Base-by-base conservation (phyloP, 768 basidiomycete genomes). In the Collybia sordida region DNA sequence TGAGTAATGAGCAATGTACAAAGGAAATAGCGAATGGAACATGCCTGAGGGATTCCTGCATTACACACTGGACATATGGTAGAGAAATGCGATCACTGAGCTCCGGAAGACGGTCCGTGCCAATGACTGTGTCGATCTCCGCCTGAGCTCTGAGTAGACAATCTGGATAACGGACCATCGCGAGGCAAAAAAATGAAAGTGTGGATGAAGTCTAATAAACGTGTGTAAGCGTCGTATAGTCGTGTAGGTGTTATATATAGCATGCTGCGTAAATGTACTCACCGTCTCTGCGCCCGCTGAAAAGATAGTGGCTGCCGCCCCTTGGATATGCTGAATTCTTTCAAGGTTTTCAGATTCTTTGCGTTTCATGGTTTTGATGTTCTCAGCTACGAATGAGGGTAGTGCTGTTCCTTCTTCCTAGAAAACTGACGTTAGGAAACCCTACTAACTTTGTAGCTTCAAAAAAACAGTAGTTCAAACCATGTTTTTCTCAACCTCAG, bases 81-180 rank as follows among this genome's bases (percentile, higher is more conserved):
- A 77, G 59, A 18, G 53, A 42, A 1, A 44, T 42, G 28, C 56
- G 49, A 52, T 72, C 70, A 4, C 53, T 51, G 15, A 71, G 64
- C 2, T 59, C 60, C 1, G 76, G 78, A 5, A 77, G 59, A 3
- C 74, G 62, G 17, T 56, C 63, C 1, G 41, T 22, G 6, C 69
- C 72, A 11, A 77, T 52, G 4, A 77, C 63, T 1, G 41, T 21
- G 51, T 78, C 76, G 11, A 79, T 62, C 53, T 78, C 75, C 3
- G 58, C 62, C 46, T 75, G 77, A 0, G 73, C 74, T 39, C 56
- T 66, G 7, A 37, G 47, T 48, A 70, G 71, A 14, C 63, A 55
- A 9, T 68, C 62, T 1, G 75, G 75, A 50, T 73, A 55, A 6
- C 64, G 53, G 6, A 69, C 57, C 70, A 78, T 71, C 2, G 69